Percentiles rank a stretch among this genome's conserved stretches.
phyloP scores from a whole-genome alignment of 2,329 filamentous ascomycete genomes.

The Trichoderma lentiforme region DNA sequence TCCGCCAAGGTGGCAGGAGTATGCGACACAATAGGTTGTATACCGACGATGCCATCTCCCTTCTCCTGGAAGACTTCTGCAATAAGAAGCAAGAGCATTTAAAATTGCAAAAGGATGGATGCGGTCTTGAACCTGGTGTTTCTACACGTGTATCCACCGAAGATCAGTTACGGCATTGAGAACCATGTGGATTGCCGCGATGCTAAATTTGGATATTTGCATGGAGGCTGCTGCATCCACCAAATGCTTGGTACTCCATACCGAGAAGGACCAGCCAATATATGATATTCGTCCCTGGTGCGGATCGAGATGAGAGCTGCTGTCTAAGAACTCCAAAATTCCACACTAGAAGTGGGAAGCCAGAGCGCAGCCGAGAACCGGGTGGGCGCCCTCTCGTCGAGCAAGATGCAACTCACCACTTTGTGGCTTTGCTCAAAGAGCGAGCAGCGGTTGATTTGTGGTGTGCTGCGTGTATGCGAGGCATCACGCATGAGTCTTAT shows the following conservation, averaged over 20 bases:
- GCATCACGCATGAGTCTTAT: not conserved
- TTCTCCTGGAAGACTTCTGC: not conserved
- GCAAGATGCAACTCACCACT: not conserved
- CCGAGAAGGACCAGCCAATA: not conserved
- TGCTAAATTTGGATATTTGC: constrained; percentile 4
- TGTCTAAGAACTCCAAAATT: too few relatives aligned
- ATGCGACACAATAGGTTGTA: not conserved
- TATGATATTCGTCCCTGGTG: not conserved
- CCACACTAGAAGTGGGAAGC: not conserved
- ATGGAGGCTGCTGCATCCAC: not conserved
- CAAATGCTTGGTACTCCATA: not conserved
- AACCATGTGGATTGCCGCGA: constrained; percentile 7
- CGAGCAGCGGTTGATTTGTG: not conserved
- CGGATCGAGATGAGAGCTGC: not conserved
- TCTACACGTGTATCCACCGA: constrained; percentile 7
- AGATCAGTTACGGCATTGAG: constrained; percentile 4
- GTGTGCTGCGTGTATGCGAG: not conserved
- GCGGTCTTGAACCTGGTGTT: not conserved
- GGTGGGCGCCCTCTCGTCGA: not conserved
- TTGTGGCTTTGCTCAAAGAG: not conserved
- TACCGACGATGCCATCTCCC: not conserved
- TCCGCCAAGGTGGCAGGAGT: not conserved
- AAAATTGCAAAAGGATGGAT: not conserved
- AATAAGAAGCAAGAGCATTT: not conserved
- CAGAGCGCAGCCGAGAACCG: not conserved